Percentiles rank a stretch among this genome's conserved stretches.
These are phyloP conservation scores for Rhodotorula sp. DNA, from an alignment of 1,284 basidiomycete genomes.

Conservation along the genomic window DNA sequence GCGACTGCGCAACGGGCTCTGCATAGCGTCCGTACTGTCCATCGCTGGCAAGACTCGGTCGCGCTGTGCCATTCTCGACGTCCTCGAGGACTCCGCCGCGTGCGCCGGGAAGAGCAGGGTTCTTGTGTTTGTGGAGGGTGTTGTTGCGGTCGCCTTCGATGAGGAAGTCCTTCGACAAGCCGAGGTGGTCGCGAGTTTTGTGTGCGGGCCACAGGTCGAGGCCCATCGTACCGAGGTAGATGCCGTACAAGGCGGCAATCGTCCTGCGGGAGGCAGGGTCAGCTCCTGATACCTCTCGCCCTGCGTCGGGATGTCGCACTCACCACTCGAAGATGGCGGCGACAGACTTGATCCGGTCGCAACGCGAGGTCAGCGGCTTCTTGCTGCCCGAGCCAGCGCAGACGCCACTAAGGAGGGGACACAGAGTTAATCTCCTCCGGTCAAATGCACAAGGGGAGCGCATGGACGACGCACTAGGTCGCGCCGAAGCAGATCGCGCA, in stretches of 20 bases:
- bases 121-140: conserved; percentile 36
- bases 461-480: conserved; percentile 46
- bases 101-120: conserved; percentile 13
- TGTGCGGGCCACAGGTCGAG: conserved; percentile 50
- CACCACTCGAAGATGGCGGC: conserved; percentile 54
- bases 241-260: conserved; percentile 50
- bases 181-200: conserved; percentile 45
- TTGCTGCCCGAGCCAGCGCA: conserved; percentile 41
- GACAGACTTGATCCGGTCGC: conserved; percentile 52
- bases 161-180: conserved; percentile 17
- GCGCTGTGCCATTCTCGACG: not conserved
- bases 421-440: not conserved
- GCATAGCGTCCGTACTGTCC: conserved; percentile 15
- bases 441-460: not conserved
- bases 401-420: not conserved
- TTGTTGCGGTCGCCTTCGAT: conserved; percentile 34
- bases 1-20: not conserved
- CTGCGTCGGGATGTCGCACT: not conserved
- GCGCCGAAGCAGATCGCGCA: conserved; percentile 54
- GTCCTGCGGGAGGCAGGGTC: conserved; percentile 51
- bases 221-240: conserved; percentile 42
- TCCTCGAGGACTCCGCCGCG: conserved; percentile 14
- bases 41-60: conserved; percentile 7
- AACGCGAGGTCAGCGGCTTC: conserved; percentile 38
- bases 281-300: too few species aligned